Evolutionary conservation across 371 early-diverging fungal genomes (phyloP).

Genomic region (Syncephalastrum sp.): DNA sequence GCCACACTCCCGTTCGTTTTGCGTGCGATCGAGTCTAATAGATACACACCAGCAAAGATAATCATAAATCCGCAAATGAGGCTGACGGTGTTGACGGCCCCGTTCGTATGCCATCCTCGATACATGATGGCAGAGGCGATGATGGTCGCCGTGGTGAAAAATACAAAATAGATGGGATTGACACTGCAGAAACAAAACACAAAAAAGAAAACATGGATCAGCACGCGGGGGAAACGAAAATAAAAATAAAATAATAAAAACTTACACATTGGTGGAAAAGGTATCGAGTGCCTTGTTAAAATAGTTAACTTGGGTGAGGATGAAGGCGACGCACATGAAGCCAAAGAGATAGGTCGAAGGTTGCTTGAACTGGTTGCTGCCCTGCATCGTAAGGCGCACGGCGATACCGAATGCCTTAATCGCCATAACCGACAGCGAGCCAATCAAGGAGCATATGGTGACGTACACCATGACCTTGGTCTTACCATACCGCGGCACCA

Average conservation of each 20-base stretch:
- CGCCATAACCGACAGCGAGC: slow-evolving; percentile 86
- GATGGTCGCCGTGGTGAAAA: slow-evolving; percentile 87
- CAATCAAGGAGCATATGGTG: slow-evolving; percentile 80
- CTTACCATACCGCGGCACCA: slow-evolving; percentile 79
- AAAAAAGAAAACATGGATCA: slow-evolving; percentile 2
- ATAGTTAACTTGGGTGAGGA: slow-evolving; percentile 89
- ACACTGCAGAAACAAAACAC: slow-evolving; percentile 33
- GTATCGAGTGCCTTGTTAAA: slow-evolving; percentile 94
- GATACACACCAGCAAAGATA: slow-evolving; percentile 84
- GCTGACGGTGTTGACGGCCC: slow-evolving; percentile 67
- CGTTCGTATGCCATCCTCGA: slow-evolving; percentile 74
- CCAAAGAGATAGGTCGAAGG: slow-evolving; percentile 87
- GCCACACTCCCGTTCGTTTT: slow-evolving; percentile 4
- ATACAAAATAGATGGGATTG: slow-evolving; percentile 85
- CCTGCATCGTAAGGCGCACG: slow-evolving; percentile 81
- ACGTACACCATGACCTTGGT: slow-evolving; percentile 79
- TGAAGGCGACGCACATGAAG: slow-evolving; percentile 68
- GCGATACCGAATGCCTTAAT: slow-evolving; percentile 90
- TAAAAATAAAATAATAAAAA: not conserved
- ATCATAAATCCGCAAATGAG: slow-evolving; percentile 83
- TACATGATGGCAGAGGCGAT: slow-evolving; percentile 81
- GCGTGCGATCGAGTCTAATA: slow-evolving; percentile 44
- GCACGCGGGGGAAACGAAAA: not conserved
- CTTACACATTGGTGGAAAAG: slow-evolving; percentile 82
- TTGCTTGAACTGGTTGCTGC: slow-evolving; percentile 82